phyloP scores from a whole-genome alignment of 495 filamentous ascomycete genomes.

The Hypoxylon lienhwacheense region DNA sequence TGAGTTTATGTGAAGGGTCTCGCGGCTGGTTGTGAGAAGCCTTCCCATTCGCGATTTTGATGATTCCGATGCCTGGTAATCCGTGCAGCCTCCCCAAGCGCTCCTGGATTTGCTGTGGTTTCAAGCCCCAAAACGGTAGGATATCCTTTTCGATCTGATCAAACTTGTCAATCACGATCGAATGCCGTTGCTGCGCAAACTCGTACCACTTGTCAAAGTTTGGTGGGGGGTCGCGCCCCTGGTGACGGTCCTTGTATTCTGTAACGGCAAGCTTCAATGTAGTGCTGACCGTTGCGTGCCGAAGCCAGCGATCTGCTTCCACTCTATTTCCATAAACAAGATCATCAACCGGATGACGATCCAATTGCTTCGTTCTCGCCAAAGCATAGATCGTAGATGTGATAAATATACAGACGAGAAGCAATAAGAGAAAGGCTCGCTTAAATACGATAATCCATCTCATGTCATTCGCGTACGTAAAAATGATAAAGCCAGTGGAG shows the following conservation, averaged over 20 bases:
- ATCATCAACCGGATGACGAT: conserved; percentile 37
- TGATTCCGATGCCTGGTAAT: conserved; percentile 34
- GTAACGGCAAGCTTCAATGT: conserved; percentile 56
- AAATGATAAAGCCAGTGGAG: conserved; percentile 44
- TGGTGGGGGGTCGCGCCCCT: conserved; percentile 58
- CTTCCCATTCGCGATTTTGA: conserved; percentile 54
- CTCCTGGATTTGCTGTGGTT: conserved; percentile 61
- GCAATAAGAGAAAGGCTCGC: conserved; percentile 42
- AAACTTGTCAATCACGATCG: conserved; percentile 73
- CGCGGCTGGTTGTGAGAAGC: conserved; percentile 48
- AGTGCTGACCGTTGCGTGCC: conserved; percentile 51
- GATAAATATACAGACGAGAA: conserved; percentile 38
- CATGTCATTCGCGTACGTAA: conserved; percentile 46
- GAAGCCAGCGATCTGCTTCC: conserved; percentile 48
- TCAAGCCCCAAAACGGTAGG: conserved; percentile 71
- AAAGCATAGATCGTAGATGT: conserved; percentile 38
- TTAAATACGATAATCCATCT: conserved; percentile 45
- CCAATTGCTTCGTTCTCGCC: conserved; percentile 22
- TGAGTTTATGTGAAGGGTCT: conserved; percentile 51
- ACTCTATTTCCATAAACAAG: conserved; percentile 56
- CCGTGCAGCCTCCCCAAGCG: conserved; percentile 33
- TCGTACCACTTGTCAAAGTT: conserved; percentile 75
- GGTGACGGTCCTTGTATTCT: conserved; percentile 61
- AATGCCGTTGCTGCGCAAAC: conserved; percentile 64
- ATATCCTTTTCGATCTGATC: conserved; percentile 72